Conservation (phyloP, 306 rosid species). For the Glycine tomentella region DNA sequence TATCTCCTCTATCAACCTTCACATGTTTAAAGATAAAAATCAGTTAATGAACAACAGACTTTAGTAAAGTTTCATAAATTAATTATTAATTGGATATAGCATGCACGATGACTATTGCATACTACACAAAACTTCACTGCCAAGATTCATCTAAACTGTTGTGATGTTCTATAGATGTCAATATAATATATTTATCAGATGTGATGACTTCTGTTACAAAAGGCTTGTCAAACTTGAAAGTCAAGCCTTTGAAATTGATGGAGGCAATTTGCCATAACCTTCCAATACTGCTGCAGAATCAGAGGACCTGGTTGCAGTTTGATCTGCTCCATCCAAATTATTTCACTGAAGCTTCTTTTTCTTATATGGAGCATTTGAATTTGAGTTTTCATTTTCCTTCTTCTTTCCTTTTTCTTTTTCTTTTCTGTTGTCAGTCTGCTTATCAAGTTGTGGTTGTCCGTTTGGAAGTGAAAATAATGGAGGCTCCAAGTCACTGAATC, state of each 20-base stretch:
- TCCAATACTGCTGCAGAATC: conserved; percentile 51
- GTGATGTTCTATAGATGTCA: conserved; percentile 44
- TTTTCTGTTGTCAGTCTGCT: no score
- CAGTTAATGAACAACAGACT: conserved; percentile 19
- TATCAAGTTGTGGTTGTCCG: no score
- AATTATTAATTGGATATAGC: conserved; percentile 30
- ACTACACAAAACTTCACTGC: conserved; percentile 25
- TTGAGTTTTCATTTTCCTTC: conserved; percentile 51
- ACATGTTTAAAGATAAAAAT: conserved; percentile 22
- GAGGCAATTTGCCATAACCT: conserved; percentile 58
- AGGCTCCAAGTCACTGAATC: no score
- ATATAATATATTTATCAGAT: no score
- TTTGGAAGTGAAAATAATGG: no score
- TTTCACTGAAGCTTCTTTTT: conserved; percentile 74
- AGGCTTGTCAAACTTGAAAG: conserved; percentile 7
- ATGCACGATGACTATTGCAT: conserved; percentile 31
- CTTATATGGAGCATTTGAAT: conserved; percentile 57
- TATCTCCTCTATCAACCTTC: conserved; percentile 1
- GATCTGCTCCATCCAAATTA: conserved; percentile 60
- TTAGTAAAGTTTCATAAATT: conserved; percentile 24
- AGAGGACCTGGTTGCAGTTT: conserved; percentile 50
- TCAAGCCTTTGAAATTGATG: conserved; percentile 52
- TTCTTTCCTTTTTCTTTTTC: no score
- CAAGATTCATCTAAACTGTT: conserved; percentile 37
- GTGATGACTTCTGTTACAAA: conserved; percentile 42